Base-by-base conservation (phyloP, 805 yeast genomes). In the Ogataea methanolica region DNA sequence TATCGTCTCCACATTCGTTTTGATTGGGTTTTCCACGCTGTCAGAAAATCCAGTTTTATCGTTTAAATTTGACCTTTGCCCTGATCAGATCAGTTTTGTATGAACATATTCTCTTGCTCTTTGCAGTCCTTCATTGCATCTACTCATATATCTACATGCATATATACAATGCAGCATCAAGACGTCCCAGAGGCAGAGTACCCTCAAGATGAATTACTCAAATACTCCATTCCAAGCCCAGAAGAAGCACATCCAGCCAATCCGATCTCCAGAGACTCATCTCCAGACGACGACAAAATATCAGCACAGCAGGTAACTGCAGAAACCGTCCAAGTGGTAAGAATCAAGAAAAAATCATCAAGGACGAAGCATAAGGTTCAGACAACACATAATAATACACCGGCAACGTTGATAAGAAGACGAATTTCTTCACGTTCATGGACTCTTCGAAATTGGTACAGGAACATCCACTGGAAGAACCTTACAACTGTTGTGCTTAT, bases 391-490 rank as follows among this genome's bases (percentile, higher is more conserved):
- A 42, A 50, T 36, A 54, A 49, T 34, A 52, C 50, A 14, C 45
- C 58, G 12, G 45, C 60, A 6, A 48, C 54, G 2, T 44, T 60
- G 21, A 16, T 66, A 4, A 49, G 69, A 39, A 48, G 67, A 19
- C 89, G 83, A 63, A 80, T 85, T 44, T 74, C 85, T 29, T 91
- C 86, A 60, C 74, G 83, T 67, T 85, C 89, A 7, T 81, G 86
- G 83, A 85, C 91, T n/a, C 62, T 78, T 52, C 54, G 75, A 57
- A 86, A 86, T 68, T 85, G 89, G 82, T 72, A 81, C 62, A 67
- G 79, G 55, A 88, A 85, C 67, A 71, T 88, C 52, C 85, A 85
- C 66, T 88, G 95, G 95, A 70, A 80, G 55, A 83, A 86, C 61
- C 66, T 82, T 42, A 63, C 75, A 14, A 68, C 83, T 51, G 78